Evolutionary conservation across 352 stramenopile genomes (phyloP), one percentile per base, ranked within the genome.

Genomic region (Phytopythium litorale): DNA sequence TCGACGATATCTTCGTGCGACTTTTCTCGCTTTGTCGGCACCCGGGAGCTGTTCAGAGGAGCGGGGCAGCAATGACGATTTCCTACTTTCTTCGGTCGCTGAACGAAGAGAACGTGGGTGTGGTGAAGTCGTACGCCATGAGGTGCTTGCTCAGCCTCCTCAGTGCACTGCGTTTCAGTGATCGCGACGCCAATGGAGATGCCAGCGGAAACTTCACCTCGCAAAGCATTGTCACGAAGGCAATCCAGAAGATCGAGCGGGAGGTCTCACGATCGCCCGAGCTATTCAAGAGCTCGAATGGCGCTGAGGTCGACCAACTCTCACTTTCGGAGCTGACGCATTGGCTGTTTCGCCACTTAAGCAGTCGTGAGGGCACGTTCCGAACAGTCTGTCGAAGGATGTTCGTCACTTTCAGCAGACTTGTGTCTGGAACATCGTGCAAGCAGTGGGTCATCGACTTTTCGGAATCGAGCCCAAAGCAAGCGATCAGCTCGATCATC

Each of bases 11-110:
- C 18, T 91, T 95, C 38, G 70, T 91, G 38, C 73, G 82, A 35
- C 33, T 95, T 5, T 93, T 93, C 62, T 84, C 81, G 23, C 58
- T 95, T 9, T 92, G 81, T 51, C 75, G 71, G 0, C 86, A 95
- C 54, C 81, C 86, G 23, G 72, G 70, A 18, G 69, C 73, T 55
- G 54, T 84, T 4, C 75, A 91, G 43, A 69, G 86, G n/a, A 86
- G 80, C 45, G 84, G 86, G 16, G 78, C 76, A 30, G 84, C 81
- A 19, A 76, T 77, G 19, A 76, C 79, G 2, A 87, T 94, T 23
- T 85, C 76, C 55, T 79, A 84, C 35, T 88, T 94, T 51, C 71
- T 93, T 64, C 76, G 76, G 28, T 76, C 81, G 1, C 25, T 94
- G 43, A 75, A 76, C 43, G 71, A 89, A 69, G 81, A 92, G 30